phyloP scores from a whole-genome alignment of 306 rosid genomes.

The Castanospermum australe region DNA sequence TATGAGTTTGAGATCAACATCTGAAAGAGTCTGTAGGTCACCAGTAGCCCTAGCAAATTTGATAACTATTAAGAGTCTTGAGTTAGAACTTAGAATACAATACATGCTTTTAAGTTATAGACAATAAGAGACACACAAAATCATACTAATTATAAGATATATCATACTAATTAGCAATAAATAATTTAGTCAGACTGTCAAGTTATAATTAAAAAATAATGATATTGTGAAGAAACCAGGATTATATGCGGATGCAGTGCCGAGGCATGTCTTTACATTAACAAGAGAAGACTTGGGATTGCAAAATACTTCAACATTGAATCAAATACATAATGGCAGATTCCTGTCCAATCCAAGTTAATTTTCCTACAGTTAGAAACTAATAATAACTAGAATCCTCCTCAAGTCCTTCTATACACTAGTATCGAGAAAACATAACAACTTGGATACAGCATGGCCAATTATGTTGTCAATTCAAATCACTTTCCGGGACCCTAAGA shows the following conservation, averaged over 20 bases:
- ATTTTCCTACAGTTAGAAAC: background rate
- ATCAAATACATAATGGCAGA: background rate
- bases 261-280: background rate
- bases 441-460: background rate
- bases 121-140: background rate
- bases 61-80: conserved; percentile 45
- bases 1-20: conserved; percentile 81
- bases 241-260: background rate
- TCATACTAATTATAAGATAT: background rate
- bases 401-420: background rate
- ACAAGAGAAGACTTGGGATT: background rate
- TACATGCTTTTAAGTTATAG: background rate
- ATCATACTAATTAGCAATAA: background rate
- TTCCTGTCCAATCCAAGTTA: background rate
- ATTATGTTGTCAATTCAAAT: background rate
- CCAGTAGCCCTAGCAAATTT: conserved; percentile 92
- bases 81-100: conserved; percentile 21
- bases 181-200: background rate
- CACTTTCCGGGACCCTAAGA: background rate
- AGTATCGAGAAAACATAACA: background rate
- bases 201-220: background rate
- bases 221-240: background rate
- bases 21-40: conserved; percentile 90
- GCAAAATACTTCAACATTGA: background rate
- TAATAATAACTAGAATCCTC: background rate